Percentiles rank a stretch among this genome's conserved stretches.
These are phyloP conservation scores for Delitschia confertaspora DNA, from an alignment of 495 filamentous ascomycete species.

Conservation along the genomic window DNA sequence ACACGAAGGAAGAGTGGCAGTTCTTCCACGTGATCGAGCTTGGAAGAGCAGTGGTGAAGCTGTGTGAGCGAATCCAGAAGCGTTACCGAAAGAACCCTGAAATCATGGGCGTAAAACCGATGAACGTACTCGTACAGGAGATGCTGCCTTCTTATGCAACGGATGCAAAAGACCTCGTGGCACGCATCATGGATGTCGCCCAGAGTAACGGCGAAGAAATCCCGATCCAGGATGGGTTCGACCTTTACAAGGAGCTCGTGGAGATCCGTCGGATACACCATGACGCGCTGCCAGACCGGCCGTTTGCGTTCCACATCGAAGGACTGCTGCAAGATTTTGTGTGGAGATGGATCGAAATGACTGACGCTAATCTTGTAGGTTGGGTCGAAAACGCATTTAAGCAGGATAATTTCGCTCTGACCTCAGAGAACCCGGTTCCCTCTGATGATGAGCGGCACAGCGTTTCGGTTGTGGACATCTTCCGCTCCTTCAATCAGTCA, in stretches of 20 bases:
- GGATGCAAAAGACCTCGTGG: slow-evolving; percentile 74
- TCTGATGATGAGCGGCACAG: slow-evolving; percentile 85
- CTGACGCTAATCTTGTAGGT: slow-evolving; percentile 66
- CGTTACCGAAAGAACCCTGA: slow-evolving; percentile 81
- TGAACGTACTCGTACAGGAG: slow-evolving; percentile 68
- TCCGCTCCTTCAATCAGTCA: slow-evolving; percentile 83
- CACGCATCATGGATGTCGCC: slow-evolving; percentile 63
- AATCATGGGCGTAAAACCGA: slow-evolving; percentile 82
- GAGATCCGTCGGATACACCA: slow-evolving; percentile 71
- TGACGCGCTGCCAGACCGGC: slow-evolving; percentile 54
- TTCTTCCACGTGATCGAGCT: slow-evolving; percentile 80
- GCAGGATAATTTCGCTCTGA: slow-evolving; percentile 72
- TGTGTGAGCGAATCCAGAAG: slow-evolving; percentile 81
- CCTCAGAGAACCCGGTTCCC: slow-evolving; percentile 52
- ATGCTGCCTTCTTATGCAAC: slow-evolving; percentile 83
- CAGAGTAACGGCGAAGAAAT: slow-evolving; percentile 64
- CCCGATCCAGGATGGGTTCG: slow-evolving; percentile 82
- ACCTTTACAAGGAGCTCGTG: slow-evolving; percentile 79
- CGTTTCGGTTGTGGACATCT: slow-evolving; percentile 86
- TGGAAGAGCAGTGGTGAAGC: slow-evolving; percentile 70
- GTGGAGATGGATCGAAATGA: slow-evolving; percentile 83
- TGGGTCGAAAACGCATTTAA: slow-evolving; percentile 87
- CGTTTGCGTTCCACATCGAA: slow-evolving; percentile 82
- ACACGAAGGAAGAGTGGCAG: slow-evolving; percentile 69
- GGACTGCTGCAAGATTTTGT: slow-evolving; percentile 80